Evolutionary conservation across 805 yeast genomes (phyloP), one percentile per base, ranked within the genome.

Genomic region (Komagataella kurtzmanii): DNA sequence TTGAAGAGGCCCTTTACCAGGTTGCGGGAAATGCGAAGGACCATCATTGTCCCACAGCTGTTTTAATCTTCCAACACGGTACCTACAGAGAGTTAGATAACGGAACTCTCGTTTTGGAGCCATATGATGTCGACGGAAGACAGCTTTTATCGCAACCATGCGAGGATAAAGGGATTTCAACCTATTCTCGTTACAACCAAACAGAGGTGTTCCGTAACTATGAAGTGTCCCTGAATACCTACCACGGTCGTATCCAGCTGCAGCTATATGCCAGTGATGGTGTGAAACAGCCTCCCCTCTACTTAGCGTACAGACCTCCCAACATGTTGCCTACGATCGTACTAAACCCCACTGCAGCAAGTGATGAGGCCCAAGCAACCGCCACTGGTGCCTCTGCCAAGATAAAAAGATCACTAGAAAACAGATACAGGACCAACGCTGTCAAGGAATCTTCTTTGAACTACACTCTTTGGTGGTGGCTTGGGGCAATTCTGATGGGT

Each of bases 291-390:
- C 91, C 88, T 57, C 98, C 99, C 0, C 66, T 93, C 60, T 93
- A 88, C 67, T 75, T 93, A 65, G 96, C 95, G 2, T 93, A 90
- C 71, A 77, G 78, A 59, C 99, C 99, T 5, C 95, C 99, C 7
- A 75, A 85, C 78, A 93, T 93, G 99, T 78, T 93, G 54, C 99
- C 99, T 19, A 93, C 98, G 0, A 68, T 65, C 51, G 90, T 97
- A 0, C 70, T 93, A 74, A 91, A 90, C 66, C 99, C 99, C 19
- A 86, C 96, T 2, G 58, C 58, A 4, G 68, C 71, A 2, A 61
- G 73, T 6, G 66, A 70, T 44, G 65, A 75, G 8, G 52, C 64
- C 3, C 59, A 61, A 4, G 58, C 61, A 5, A 57, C 73, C 4
- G 54, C 68, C 48, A 55, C 69, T 10, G 64, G 62, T 8, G 53